Evolutionary conservation across 495 filamentous ascomycete genomes (phyloP), one percentile per base, ranked within the genome.

Genomic region (Talaromyces wortmannii): DNA sequence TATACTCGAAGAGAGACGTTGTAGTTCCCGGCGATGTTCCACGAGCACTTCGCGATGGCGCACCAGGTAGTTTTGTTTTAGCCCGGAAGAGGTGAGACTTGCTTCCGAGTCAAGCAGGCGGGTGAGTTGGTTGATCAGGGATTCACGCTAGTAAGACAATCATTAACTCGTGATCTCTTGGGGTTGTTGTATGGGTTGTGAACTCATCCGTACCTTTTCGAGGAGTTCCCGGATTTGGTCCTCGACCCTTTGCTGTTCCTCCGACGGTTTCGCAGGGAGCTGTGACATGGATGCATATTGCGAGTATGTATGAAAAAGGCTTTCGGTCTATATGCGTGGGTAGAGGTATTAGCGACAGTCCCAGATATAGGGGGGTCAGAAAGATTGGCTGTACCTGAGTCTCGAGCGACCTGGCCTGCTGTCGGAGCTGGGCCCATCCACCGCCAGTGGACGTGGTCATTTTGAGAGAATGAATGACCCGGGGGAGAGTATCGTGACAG

Each of bases 41-140:
- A 79, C 69, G 15, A 97, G 85, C 67, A 95, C 84, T 73, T 94
- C 91, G 64, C 90, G 90, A 63, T 97, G 90, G 48, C 95, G 90
- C 53, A 89, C 77, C 51, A 98, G 85, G 72, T 96, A 95, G 78
- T 88, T 95, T 64, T 94, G 90, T 73, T 96, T 97, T 5, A 95
- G 82, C 43, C 92, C 91, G 30, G 92, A 96, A 55, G 91, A 84
- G 42, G 87, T 88, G 51, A 95, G 82, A 57, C 85, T 80, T n/a
- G 91, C 81, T 83, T 96, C 92, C 53, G 92, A 95, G 76, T 96
- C 91, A 57, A 97, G 88, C 59, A 96, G 85, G 50, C 92, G 91
- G 64, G 83, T 73, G 49, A 98, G 87, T 72, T 96, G 89, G 62
- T 82, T 67, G 68, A 97, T 82, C 52, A 92, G 79, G 47, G 78